Conservation (phyloP, 1,139 yeast genomes). For the Groenewaldozyma auringiensis region DNA sequence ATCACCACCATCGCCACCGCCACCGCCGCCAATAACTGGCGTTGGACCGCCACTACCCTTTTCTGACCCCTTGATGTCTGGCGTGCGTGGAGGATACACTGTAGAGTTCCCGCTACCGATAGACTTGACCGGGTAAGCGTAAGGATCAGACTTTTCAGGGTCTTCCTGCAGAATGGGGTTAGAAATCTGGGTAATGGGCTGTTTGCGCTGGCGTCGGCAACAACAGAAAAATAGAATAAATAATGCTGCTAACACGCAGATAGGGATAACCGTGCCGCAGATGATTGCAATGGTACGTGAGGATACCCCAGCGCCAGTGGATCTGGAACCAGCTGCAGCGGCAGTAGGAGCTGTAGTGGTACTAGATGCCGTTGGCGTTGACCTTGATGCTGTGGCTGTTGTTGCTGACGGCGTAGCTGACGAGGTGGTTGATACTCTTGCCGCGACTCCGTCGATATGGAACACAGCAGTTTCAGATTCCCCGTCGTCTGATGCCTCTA, state of each 20-base stretch:
- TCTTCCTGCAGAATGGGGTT: slow-evolving; percentile 22
- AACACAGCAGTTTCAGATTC: slow-evolving; percentile 40
- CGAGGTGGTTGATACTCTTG: slow-evolving; percentile 13
- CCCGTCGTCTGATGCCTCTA: slow-evolving; percentile 41
- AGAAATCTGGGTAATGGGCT: slow-evolving; percentile 25
- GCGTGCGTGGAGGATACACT: slow-evolving; percentile 9
- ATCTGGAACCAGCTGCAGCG: slow-evolving; percentile 25
- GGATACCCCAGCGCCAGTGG: slow-evolving; percentile 23
- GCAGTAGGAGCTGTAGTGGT: slow-evolving; percentile 22
- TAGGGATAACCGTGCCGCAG: slow-evolving; percentile 79
- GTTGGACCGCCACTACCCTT: slow-evolving; percentile 9
- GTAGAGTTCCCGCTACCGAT: slow-evolving; percentile 37
- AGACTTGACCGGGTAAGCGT: slow-evolving; percentile 31
- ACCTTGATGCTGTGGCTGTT: slow-evolving; percentile 15
- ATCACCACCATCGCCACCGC: slow-evolving; percentile 1
- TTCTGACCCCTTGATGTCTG: slow-evolving; percentile 10
- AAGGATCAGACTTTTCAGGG: slow-evolving; percentile 23
- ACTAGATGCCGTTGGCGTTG: slow-evolving; percentile 21
- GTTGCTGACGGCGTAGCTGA: slow-evolving; percentile 13
- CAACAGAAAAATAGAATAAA: slow-evolving; percentile 50
- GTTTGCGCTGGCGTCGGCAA: slow-evolving; percentile 38
- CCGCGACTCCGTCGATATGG: slow-evolving; percentile 46
- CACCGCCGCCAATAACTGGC: slow-evolving; percentile 7
- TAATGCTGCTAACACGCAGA: slow-evolving; percentile 42
- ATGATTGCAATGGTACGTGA: slow-evolving; percentile 66